Conservation (phyloP, 2,329 filamentous ascomycete genomes). For the Alternaria arbusti region DNA sequence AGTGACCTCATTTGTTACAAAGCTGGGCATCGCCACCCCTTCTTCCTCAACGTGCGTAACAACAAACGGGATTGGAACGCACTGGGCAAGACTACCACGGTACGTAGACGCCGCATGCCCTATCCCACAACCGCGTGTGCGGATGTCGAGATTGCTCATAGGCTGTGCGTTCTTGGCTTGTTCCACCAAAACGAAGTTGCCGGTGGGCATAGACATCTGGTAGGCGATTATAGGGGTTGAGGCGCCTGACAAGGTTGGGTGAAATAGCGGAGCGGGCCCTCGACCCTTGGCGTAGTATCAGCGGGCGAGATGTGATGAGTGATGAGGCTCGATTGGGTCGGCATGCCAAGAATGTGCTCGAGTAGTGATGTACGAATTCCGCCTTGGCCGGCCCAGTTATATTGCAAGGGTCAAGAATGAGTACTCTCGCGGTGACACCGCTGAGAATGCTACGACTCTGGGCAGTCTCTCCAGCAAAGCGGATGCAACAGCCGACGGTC, state of each 20-base stretch:
- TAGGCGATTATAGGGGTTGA: constrained; percentile 23
- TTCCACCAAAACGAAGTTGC: constrained; percentile 19
- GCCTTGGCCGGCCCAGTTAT: constrained; percentile 32
- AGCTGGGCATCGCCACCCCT: not conserved
- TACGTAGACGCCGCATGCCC: constrained; percentile 14
- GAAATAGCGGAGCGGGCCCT: constrained; percentile 32
- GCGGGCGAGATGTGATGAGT: constrained; percentile 20
- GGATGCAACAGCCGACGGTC: constrained; percentile 3
- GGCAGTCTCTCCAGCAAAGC: constrained; percentile 21
- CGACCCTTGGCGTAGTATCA: constrained; percentile 23
- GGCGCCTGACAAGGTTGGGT: constrained; percentile 15
- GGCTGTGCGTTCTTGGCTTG: constrained; percentile 12
- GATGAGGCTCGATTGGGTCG: constrained; percentile 24
- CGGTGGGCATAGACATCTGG: not conserved
- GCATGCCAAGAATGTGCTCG: constrained; percentile 25
- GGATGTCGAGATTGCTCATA: constrained; percentile 14
- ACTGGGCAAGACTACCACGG: constrained; percentile 19
- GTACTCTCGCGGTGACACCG: constrained; percentile 28
- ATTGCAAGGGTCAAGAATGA: constrained; percentile 23
- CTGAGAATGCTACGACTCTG: constrained; percentile 28
- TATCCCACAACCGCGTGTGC: constrained; percentile 12
- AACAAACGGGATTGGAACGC: constrained; percentile 9
- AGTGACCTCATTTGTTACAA: constrained; percentile 1
- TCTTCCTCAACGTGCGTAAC: constrained; percentile 18
- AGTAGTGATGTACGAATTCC: constrained; percentile 26